A percentile compares a stretch with the other conserved stretches of the same genome.
Evolutionary conservation across 1,284 basidiomycete species (phyloP).

Genomic region (Sparassis latifolia): DNA sequence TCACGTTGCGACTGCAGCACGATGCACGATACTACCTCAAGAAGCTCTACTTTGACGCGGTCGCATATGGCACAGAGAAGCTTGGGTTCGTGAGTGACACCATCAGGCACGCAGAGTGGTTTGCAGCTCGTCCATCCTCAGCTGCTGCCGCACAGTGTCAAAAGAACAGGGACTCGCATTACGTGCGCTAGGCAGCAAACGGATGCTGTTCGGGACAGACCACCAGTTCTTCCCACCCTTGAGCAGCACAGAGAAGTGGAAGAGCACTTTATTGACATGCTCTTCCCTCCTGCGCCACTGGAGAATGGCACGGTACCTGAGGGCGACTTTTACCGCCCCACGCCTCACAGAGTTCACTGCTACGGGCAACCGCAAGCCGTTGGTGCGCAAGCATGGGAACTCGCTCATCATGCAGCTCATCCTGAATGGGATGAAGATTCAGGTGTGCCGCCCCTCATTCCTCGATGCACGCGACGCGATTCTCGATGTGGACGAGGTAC

Average conservation of each 20-base stretch:
- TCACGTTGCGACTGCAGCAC: conserved; percentile 65
- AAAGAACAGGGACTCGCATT: conserved; percentile 13
- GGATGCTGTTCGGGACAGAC: conserved; percentile 84
- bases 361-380: no score
- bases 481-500: no score
- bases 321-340: no score
- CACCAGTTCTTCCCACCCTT: conserved; percentile 88
- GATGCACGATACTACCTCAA: conserved; percentile 83
- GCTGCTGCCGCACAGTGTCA: conserved; percentile 12
- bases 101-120: conserved; percentile 54
- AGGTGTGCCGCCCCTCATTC: no score
- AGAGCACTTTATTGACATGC: conserved; percentile 72
- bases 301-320: no score
- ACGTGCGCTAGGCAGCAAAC: conserved; percentile 35
- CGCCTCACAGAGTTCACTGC: no score
- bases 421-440: no score
- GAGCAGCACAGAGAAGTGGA: conserved; percentile 64
- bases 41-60: conserved; percentile 75
- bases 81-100: conserved; percentile 69
- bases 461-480: no score
- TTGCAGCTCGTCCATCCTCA: conserved; percentile 31
- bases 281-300: conserved; percentile 20
- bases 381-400: no score
- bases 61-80: conserved; percentile 80
- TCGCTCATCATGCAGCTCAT: no score